These are phyloP conservation scores for Pichia sporocuriosa DNA, from an alignment of 805 yeast species.

Conservation along the genomic window DNA sequence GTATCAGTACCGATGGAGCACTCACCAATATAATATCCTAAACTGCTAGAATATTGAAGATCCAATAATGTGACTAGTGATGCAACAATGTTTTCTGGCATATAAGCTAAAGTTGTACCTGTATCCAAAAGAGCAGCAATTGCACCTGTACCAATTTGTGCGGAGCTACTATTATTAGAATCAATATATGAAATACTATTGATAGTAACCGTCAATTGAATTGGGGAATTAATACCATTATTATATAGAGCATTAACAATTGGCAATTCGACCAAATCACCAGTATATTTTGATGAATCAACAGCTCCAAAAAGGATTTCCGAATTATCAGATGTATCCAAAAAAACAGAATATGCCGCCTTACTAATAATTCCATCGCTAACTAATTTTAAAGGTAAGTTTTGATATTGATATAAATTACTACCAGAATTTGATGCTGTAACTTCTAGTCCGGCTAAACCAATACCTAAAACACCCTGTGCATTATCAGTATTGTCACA, in stretches of 20 bases:
- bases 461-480: conserved; percentile 70
- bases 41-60: conserved; percentile 35
- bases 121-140: conserved; percentile 46
- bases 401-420: conserved; percentile 43
- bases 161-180: conserved; percentile 4
- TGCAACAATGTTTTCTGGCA: conserved; percentile 32
- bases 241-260: conserved; percentile 37
- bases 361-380: conserved; percentile 49
- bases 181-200: conserved; percentile 28
- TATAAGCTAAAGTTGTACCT: conserved; percentile 47
- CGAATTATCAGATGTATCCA: conserved; percentile 46
- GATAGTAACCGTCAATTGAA: conserved; percentile 44
- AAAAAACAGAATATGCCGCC: conserved; percentile 55
- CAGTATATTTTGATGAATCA: conserved; percentile 56
- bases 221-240: conserved; percentile 32
- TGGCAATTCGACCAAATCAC: conserved; percentile 44
- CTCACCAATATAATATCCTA: conserved; percentile 40
- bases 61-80: conserved; percentile 28
- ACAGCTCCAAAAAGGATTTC: conserved; percentile 67
- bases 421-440: conserved; percentile 30
- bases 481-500: conserved; percentile 59
- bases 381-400: conserved; percentile 59
- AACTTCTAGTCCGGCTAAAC: conserved; percentile 61
- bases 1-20: conserved; percentile 33
- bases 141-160: conserved; percentile 22